phyloP scores from a whole-genome alignment of 225 moss, liverwort and hornwort species.

The Polytrichum formosum region DNA sequence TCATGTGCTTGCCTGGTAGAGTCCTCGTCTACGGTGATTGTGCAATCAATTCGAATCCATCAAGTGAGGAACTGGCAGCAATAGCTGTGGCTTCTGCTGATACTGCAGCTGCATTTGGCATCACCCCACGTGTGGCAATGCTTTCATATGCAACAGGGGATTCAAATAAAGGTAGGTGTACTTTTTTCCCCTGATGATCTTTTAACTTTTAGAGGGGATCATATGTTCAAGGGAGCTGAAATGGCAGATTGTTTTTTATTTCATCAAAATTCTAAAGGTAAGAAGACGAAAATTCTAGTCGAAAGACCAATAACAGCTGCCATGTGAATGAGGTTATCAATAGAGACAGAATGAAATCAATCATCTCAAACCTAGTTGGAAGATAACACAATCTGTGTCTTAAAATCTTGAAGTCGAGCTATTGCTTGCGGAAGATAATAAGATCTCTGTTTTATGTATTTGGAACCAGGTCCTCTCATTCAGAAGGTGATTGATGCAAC shows the following conservation, averaged over 20 bases:
- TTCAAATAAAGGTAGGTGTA: constrained; percentile 73
- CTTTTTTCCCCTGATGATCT: too few species aligned
- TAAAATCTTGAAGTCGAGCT: too few species aligned
- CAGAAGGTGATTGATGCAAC: constrained; percentile 93
- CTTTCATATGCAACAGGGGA: constrained; percentile 93
- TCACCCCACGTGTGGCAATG: constrained; percentile 81
- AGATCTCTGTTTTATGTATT: too few species aligned
- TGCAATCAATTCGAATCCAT: constrained; percentile 83
- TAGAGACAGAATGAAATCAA: too few species aligned
- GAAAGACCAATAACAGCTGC: too few species aligned
- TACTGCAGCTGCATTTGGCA: constrained; percentile 87
- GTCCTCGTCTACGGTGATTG: constrained; percentile 95
- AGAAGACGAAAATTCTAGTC: too few species aligned
- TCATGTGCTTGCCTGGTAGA: constrained; percentile 90
- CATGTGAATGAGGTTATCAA: too few species aligned
- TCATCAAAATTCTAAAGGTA: too few species aligned
- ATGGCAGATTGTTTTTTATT: too few species aligned
- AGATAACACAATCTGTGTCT: too few species aligned
- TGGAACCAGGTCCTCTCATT: constrained; percentile 72
- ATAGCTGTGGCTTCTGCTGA: constrained; percentile 95
- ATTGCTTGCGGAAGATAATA: too few species aligned
- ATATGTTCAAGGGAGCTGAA: neutral
- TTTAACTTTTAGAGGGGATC: neutral
- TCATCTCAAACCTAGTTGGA: too few species aligned
- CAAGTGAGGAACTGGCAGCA: constrained; percentile 80